A percentile compares a stretch with the other conserved stretches of the same genome.
Conservation (phyloP, 2,329 filamentous ascomycete genomes). For the Neofusicoccum kwambonambiense region DNA sequence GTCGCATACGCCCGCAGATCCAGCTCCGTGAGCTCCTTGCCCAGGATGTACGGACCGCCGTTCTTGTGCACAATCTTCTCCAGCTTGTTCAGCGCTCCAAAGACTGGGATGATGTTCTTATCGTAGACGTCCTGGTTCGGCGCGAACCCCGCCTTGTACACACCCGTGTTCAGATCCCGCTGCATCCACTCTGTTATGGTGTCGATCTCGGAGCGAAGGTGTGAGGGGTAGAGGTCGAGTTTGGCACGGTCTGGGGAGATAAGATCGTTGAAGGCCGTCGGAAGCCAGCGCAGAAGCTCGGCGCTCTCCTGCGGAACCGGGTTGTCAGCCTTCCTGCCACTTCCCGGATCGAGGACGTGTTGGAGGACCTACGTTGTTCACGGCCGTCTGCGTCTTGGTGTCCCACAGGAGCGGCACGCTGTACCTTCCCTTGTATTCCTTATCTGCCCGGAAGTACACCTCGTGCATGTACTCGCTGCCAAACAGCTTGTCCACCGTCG, state of each 20-base stretch:
- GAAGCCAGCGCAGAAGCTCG: constrained; percentile 59
- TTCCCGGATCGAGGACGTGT: no score
- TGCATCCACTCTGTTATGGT: constrained; percentile 54
- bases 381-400: constrained; percentile 53
- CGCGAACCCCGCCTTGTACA: constrained; percentile 64
- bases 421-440: constrained; percentile 60
- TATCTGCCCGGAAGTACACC: constrained; percentile 61
- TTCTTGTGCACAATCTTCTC: constrained; percentile 49
- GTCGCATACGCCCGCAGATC: constrained; percentile 60
- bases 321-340: not conserved
- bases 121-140: constrained; percentile 56
- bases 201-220: constrained; percentile 53
- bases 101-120: constrained; percentile 53
- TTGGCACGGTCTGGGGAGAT: constrained; percentile 42
- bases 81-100: constrained; percentile 59
- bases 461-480: constrained; percentile 59
- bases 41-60: constrained; percentile 58
- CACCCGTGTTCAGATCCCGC: constrained; percentile 56
- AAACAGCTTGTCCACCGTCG: constrained; percentile 62
- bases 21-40: constrained; percentile 56
- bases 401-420: constrained; percentile 64
- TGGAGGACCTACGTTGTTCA: constrained; percentile 50
- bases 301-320: constrained; percentile 46
- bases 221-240: constrained; percentile 54
- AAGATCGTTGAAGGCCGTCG: constrained; percentile 55